These are phyloP conservation scores for Paramecium caudatum DNA, from an alignment of 73 alveolate species.

Conservation along the genomic window DNA sequence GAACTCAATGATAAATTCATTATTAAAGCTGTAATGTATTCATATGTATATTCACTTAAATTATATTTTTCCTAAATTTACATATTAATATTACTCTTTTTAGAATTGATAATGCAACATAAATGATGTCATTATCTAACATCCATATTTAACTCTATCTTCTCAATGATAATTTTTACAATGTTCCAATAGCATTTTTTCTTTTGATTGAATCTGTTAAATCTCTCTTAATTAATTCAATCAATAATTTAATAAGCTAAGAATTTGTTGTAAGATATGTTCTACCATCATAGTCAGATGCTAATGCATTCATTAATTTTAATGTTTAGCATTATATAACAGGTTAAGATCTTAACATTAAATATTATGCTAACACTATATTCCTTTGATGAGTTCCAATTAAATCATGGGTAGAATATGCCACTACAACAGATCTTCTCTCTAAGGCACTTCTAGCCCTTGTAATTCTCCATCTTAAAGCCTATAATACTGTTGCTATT, in stretches of 20 bases:
- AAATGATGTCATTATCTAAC: slow-evolving; percentile 96
- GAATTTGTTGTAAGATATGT: slow-evolving; percentile 91
- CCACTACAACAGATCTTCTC: slow-evolving; percentile 83
- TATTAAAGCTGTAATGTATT: slow-evolving; percentile 97
- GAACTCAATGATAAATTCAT: slow-evolving; percentile 97
- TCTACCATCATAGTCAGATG: slow-evolving; percentile 95
- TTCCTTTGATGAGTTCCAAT: slow-evolving; percentile 79
- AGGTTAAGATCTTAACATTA: slow-evolving; percentile 22
- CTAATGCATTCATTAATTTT: slow-evolving; percentile 95
- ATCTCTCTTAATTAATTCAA: slow-evolving; percentile 89
- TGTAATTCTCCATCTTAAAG: slow-evolving; percentile 91
- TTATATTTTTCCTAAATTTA: slow-evolving; percentile 83
- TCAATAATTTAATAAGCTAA: slow-evolving; percentile 89
- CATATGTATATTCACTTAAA: slow-evolving; percentile 95
- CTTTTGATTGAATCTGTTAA: slow-evolving; percentile 91
- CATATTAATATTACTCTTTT: slow-evolving; percentile 38
- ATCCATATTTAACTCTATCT: slow-evolving; percentile 93
- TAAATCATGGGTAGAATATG: slow-evolving; percentile 82
- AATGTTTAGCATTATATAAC: slow-evolving; percentile 80
- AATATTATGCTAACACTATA: slow-evolving; percentile 60
- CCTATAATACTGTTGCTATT: slow-evolving; percentile 86
- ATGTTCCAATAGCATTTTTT: slow-evolving; percentile 94
- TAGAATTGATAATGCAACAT: slow-evolving; percentile 92
- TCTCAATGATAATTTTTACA: slow-evolving; percentile 95
- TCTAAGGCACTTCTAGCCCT: slow-evolving; percentile 85